Evolutionary conservation across 2,329 filamentous ascomycete genomes (phyloP), one percentile per base, ranked within the genome.

Genomic region (Pyrenophora graminea): DNA sequence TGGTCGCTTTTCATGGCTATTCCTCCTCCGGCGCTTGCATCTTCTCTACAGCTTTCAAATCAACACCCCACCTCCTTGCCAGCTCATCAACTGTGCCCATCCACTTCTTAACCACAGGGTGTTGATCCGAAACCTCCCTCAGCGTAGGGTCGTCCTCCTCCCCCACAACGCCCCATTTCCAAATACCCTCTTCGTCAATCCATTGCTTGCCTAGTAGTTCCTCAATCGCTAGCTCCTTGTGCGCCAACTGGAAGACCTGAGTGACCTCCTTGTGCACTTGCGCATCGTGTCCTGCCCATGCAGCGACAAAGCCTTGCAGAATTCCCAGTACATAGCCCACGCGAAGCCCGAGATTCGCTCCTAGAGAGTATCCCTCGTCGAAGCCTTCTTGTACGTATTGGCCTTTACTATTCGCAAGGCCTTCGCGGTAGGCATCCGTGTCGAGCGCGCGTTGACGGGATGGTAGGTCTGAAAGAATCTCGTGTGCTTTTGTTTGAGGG

Each of bases 361-460:
- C 94, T 0, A 97, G 79, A 12, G 85, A 80, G 70, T 91, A 97
- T 0, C 93, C 93, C 58, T 93, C 90, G 70, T 99, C 94, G 68
- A 99, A 97, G 0, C 93, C 93, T 12, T 80, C 80, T 74, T 99
- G 94, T 21, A 97, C 84, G 64, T 85, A 88, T 40, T 80, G 76
- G 21, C 83, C 83, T 71, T 97, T 97, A 27, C 88, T 89, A 3
- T 78, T 78, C 0, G 87, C 82, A 45, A 97, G 83, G 38, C 93
- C 94, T 65, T 97, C 92, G 52, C 93, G 87, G 75, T 97, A 97
- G 17, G 94, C 94, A 33, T 89, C 86, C 6, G 89, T 97, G 45
- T 85, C 82, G 71, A 96, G 91, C 48, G 89, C 86, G 36, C 84
- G 82, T 63, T 88, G 85, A 13, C 96, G 81, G 19, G 88, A 85